Evolutionary conservation across 345 rosid species (phyloP), one percentile per base, ranked within the genome.

Genomic region (Gossypium turneri): DNA sequence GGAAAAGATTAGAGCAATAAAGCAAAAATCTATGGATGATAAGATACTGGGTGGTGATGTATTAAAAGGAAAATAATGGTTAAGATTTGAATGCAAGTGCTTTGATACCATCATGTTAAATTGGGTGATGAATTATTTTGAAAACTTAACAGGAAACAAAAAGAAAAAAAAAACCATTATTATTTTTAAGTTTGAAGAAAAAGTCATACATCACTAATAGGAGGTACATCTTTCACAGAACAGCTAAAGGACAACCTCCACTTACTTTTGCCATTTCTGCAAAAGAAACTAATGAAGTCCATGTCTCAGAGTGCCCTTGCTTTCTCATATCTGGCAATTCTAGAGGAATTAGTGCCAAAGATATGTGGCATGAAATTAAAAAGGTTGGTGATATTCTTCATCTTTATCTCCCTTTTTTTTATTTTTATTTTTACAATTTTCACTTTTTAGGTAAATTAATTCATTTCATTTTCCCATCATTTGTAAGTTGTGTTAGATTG

Each of bases 331-430:
- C 92, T 2, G 94, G 97, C 24, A 72, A 76, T 74, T 81, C 83
- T 15, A 73, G 72, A 27, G 83, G 86, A 74, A 70, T 90, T 77
- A 86, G 88, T 20, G 93, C 94, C n/a, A 88, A 86, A 84, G 93
- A 90, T 67, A 90, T 92, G 94, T 92, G 99, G 99, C 82, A 90
- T 78, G 96, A 95, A 75, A 86, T 95, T 16, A 91, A 91, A 79
- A 83, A 89, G 97, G 99, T 93, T 67, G 65, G 59, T 61, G 13
- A 5, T 12, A 2, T 44, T 66, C 52, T 44, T 20, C 29, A 16
- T 51, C 55, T 51, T 51, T 51, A 51, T 51, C 38, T 34, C 6
- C 38, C 0, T 0, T 29, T 3, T 29, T 3, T 29, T 19, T 8
- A 0, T 2, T 19, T 29, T 15, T 61, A n/a, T n/a, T 13, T 27